phyloP scores from a whole-genome alignment of 2,329 filamentous ascomycete species.

The Pseudogymnoascus sp. region DNA sequence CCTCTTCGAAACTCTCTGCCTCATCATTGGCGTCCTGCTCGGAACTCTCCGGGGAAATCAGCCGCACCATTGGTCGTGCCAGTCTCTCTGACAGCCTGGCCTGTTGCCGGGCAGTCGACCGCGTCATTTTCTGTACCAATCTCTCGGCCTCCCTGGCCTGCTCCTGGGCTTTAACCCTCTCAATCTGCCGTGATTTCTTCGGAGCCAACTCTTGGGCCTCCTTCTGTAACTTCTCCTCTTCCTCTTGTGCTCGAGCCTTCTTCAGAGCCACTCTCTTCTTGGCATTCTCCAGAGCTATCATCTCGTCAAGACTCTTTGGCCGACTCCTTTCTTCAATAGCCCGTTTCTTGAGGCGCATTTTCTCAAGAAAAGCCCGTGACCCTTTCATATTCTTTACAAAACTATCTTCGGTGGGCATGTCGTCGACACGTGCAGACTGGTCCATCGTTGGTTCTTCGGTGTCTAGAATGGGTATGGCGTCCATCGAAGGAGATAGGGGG shows the following conservation, averaged over 20 bases:
- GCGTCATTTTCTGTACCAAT: background rate
- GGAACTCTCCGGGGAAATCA: background rate
- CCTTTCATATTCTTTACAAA: background rate
- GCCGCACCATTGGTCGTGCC: background rate
- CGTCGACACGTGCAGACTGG: background rate
- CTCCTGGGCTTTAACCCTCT: background rate
- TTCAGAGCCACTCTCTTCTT: background rate
- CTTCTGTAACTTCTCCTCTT: background rate
- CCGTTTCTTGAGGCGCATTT: background rate
- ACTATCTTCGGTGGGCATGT: background rate
- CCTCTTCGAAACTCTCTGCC: background rate
- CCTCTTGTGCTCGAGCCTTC: background rate
- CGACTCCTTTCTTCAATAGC: background rate
- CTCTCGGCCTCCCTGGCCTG: background rate
- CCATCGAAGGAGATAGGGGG: background rate
- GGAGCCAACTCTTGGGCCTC: background rate
- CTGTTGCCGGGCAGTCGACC: background rate
- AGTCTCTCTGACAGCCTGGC: background rate
- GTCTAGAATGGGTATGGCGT: background rate
- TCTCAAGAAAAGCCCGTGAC: background rate
- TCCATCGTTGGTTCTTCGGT: background rate
- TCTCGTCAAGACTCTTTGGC: constrained; percentile 3
- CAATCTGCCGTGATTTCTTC: background rate
- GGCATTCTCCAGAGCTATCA: background rate
- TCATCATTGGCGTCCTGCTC: background rate